phyloP scores from a whole-genome alignment of 148 eudicot species.

The Silene conica region DNA sequence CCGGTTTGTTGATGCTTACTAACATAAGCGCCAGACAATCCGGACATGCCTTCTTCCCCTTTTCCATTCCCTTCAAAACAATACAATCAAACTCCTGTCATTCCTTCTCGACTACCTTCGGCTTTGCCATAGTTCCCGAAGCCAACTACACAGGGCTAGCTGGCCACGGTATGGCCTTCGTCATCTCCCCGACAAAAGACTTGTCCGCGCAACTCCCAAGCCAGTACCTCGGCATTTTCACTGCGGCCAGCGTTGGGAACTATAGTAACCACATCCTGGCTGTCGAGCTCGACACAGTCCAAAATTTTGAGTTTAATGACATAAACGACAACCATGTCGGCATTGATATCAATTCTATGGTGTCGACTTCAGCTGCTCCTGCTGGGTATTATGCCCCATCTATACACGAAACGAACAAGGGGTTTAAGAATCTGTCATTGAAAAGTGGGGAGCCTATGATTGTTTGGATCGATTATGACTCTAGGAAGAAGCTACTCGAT shows the following conservation, averaged over 20 bases:
- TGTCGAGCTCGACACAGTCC: constrained; percentile 49
- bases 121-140: constrained; percentile 12
- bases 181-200: constrained; percentile 14
- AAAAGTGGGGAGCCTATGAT: constrained; percentile 34
- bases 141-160: background rate
- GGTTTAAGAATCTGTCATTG: constrained; percentile 24
- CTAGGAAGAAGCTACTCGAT: constrained; percentile 15
- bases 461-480: constrained; percentile 46
- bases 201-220: constrained; percentile 31
- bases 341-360: constrained; percentile 36
- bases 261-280: constrained; percentile 41
- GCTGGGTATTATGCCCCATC: constrained; percentile 23
- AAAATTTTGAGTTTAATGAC: constrained; percentile 34
- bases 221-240: constrained; percentile 49
- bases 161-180: constrained; percentile 21
- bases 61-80: constrained; percentile 2
- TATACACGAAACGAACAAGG: constrained; percentile 8
- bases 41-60: constrained; percentile 17
- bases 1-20: constrained; percentile 17
- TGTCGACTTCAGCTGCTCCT: constrained; percentile 22
- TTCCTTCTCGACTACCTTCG: constrained; percentile 20
- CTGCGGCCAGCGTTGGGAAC: constrained; percentile 32
- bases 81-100: background rate
- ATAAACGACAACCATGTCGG: constrained; percentile 52
- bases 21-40: background rate